Conservation (phyloP, 495 filamentous ascomycete species). For the Trichoderma gamsii region DNA sequence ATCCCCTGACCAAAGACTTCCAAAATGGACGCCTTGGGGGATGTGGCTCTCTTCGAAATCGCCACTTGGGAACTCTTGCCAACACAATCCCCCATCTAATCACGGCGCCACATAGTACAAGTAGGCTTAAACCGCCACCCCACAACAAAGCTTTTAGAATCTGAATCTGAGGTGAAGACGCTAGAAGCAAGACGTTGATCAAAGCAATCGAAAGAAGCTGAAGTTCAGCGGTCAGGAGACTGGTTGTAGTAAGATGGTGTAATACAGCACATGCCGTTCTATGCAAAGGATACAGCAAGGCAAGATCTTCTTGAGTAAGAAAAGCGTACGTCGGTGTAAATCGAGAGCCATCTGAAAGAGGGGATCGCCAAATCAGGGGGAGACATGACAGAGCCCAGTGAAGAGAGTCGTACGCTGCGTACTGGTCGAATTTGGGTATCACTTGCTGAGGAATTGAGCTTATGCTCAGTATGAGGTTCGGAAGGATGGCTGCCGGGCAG, state of each 20-base stretch:
- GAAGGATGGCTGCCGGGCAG: conserved; percentile 52
- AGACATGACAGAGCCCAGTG: conserved; percentile 70
- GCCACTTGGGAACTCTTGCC: conserved; percentile 85
- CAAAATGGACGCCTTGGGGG: conserved; percentile 23
- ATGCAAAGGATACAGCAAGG: conserved; percentile 78
- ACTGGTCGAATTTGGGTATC: conserved; percentile 54
- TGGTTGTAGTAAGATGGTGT: conserved; percentile 77
- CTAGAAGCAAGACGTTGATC: conserved; percentile 74
- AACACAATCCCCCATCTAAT: conserved; percentile 82
- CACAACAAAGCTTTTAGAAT: conserved; percentile 81
- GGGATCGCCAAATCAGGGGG: conserved; percentile 42
- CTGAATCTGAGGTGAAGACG: conserved; percentile 72
- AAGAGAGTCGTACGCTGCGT: conserved; percentile 50
- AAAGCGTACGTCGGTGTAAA: conserved; percentile 17
- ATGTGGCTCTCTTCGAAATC: conserved; percentile 55
- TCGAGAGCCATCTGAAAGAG: conserved; percentile 5
- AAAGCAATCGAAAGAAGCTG: conserved; percentile 77
- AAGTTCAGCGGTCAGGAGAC: conserved; percentile 76
- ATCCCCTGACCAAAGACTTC: conserved; percentile 25
- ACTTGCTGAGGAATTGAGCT: conserved; percentile 67
- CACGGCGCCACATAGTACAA: conserved; percentile 65
- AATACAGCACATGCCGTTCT: conserved; percentile 69
- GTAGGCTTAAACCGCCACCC: conserved; percentile 74
- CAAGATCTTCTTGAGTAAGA: conserved; percentile 54
- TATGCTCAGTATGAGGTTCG: conserved; percentile 76